These are phyloP conservation scores for Clausena lansium DNA, from an alignment of 345 rosid species.

Conservation along the genomic window DNA sequence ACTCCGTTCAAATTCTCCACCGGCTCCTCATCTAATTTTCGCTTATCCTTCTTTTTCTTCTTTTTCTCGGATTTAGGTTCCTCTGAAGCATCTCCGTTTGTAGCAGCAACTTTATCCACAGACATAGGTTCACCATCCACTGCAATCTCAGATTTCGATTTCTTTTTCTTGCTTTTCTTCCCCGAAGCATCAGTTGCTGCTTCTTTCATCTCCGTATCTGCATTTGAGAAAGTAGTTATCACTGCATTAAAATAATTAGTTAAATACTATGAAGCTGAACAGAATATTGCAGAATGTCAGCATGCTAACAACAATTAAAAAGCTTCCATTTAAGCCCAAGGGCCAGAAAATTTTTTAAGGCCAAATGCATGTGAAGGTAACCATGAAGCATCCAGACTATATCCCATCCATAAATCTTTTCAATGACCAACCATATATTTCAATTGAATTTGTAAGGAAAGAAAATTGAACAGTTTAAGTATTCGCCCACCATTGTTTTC, in stretches of 20 bases:
- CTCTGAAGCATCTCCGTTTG: constrained; percentile 37
- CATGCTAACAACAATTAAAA: not conserved
- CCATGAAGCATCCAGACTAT: not conserved
- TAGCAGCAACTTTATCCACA: constrained; percentile 26
- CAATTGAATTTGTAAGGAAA: not conserved
- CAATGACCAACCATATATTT: not conserved
- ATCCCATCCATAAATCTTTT: not conserved
- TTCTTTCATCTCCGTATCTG: constrained; percentile 50
- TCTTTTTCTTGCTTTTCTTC: constrained; percentile 67
- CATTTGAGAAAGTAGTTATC: constrained; percentile 19
- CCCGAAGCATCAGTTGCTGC: constrained; percentile 35
- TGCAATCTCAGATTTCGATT: constrained; percentile 35
- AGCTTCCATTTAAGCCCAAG: not conserved
- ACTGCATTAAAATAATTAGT: not conserved
- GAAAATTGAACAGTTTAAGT: not conserved
- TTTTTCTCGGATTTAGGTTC: constrained; percentile 48
- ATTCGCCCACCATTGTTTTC: constrained; percentile 47
- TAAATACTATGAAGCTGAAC: not conserved
- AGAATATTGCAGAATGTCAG: not conserved
- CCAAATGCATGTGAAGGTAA: not conserved
- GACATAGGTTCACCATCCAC: constrained; percentile 39
- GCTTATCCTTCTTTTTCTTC: constrained; percentile 52
- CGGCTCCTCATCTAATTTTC: constrained; percentile 32
- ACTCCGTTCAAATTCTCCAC: constrained; percentile 26
- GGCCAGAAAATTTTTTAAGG: not conserved